Percentiles rank a stretch among this genome's conserved stretches.
Evolutionary conservation across 2,329 filamentous ascomycete genomes (phyloP).

Genomic region (Aspergillus sp.): DNA sequence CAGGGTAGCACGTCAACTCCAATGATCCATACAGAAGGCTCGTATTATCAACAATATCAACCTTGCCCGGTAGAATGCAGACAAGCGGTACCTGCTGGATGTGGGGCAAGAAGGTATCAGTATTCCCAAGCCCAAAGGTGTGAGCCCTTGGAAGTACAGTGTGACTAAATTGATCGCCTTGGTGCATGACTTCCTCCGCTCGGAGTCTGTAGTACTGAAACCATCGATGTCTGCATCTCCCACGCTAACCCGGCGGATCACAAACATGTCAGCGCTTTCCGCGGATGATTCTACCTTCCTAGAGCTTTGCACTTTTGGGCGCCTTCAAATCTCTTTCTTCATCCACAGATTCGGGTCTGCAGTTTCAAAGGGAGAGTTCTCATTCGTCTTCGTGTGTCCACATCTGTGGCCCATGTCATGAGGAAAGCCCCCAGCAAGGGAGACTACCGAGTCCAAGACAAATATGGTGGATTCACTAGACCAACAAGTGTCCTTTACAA

Average conservation of each 20-base stretch:
- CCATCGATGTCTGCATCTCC: neutral
- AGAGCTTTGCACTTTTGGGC: neutral
- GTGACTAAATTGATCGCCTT: neutral
- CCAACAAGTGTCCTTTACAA: no score
- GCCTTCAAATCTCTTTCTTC: neutral
- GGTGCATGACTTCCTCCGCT: neutral
- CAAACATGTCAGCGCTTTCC: neutral
- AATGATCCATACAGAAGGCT: no score
- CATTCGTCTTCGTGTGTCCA: neutral
- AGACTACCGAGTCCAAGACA: neutral
- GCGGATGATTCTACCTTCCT: neutral
- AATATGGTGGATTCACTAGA: neutral
- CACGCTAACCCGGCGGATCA: neutral
- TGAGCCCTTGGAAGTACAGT: neutral
- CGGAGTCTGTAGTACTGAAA: neutral
- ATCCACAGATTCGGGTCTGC: neutral
- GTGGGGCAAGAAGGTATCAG: neutral
- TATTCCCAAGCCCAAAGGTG: neutral
- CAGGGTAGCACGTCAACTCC: no score
- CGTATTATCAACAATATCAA: neutral
- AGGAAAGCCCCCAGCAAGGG: neutral
- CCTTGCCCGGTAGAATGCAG: constrained; percentile 1
- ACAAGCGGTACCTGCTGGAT: constrained; percentile 3
- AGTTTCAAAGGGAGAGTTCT: neutral
- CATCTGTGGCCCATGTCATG: neutral